Conservation (phyloP, 768 basidiomycete genomes). For the Boletus patriciae region DNA sequence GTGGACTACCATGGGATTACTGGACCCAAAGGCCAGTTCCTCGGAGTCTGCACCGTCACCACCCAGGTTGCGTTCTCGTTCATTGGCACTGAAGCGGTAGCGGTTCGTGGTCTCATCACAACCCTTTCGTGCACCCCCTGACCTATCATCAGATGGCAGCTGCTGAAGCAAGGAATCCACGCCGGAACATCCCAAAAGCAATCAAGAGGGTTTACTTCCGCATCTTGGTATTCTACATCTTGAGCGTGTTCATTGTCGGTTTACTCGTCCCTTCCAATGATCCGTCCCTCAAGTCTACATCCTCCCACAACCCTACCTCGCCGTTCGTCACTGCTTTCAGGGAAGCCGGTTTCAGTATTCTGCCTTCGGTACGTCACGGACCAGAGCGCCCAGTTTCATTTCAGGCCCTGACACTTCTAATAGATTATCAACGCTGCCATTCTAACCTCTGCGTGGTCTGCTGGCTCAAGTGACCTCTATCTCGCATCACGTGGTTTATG, state of each 20-base stretch:
- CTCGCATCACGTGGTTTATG: constrained; percentile 24
- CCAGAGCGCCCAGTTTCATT: neutral
- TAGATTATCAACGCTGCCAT: constrained; percentile 42
- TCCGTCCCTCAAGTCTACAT: constrained; percentile 38
- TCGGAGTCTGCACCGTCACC: constrained; percentile 23
- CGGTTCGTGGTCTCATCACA: constrained; percentile 26
- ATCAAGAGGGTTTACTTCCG: constrained; percentile 46
- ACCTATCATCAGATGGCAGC: constrained; percentile 37
- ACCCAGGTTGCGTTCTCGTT: constrained; percentile 62
- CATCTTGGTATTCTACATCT: constrained; percentile 39
- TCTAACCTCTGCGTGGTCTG: constrained; percentile 47
- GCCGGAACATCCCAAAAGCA: constrained; percentile 42
- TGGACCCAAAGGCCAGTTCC: constrained; percentile 2
- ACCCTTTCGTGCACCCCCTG: neutral
- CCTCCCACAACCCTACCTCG: constrained; percentile 43
- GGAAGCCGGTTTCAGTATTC: constrained; percentile 54
- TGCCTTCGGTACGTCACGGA: constrained; percentile 43
- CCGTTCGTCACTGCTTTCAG: constrained; percentile 61
- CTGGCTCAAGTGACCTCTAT: constrained; percentile 42
- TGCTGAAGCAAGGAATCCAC: constrained; percentile 52
- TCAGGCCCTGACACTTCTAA: neutral
- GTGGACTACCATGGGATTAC: neutral
- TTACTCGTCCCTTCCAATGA: constrained; percentile 51
- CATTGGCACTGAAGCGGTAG: constrained; percentile 56
- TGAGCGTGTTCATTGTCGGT: constrained; percentile 47